Evolutionary conservation across 192 early-diverging fungal species (phyloP).

Genomic region (Backusella psychrophila): DNA sequence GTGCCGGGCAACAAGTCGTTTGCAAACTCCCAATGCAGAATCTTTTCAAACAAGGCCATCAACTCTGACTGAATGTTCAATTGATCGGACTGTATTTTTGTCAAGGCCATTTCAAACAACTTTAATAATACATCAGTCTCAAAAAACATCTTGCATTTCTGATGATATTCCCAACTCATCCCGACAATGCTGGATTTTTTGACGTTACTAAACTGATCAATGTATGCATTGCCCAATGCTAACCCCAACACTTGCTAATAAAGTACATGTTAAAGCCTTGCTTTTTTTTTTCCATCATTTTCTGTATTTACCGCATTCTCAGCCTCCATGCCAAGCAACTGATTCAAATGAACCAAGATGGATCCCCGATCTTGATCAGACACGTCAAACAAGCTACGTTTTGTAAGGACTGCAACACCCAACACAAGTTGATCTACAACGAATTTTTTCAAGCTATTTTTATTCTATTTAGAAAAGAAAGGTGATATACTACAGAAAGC

Average conservation of each 20-base stretch:
- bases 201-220: slow-evolving; percentile 65
- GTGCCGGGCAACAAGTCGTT: slow-evolving; percentile 28
- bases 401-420: slow-evolving; percentile 61
- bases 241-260: slow-evolving; percentile 44
- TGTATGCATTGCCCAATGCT: slow-evolving; percentile 47
- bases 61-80: slow-evolving; percentile 33
- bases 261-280: not conserved
- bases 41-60: slow-evolving; percentile 43
- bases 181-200: slow-evolving; percentile 56
- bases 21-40: slow-evolving; percentile 56
- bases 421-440: slow-evolving; percentile 54
- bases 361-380: slow-evolving; percentile 49
- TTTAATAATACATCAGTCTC: slow-evolving; percentile 32
- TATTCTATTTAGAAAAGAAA: not conserved
- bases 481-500: not conserved
- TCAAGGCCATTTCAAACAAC: slow-evolving; percentile 15
- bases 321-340: slow-evolving; percentile 40
- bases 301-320: slow-evolving; percentile 33
- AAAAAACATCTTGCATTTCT: slow-evolving; percentile 60
- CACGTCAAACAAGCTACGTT: slow-evolving; percentile 61
- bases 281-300: not conserved
- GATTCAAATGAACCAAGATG: slow-evolving; percentile 52
- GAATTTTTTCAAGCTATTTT: slow-evolving; percentile 44
- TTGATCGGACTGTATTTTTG: slow-evolving; percentile 23
- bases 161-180: slow-evolving; percentile 64